A percentile compares a stretch with the other conserved stretches of the same genome.
phyloP scores from a whole-genome alignment of 345 rosid genomes.

The Melastoma malabathricum region DNA sequence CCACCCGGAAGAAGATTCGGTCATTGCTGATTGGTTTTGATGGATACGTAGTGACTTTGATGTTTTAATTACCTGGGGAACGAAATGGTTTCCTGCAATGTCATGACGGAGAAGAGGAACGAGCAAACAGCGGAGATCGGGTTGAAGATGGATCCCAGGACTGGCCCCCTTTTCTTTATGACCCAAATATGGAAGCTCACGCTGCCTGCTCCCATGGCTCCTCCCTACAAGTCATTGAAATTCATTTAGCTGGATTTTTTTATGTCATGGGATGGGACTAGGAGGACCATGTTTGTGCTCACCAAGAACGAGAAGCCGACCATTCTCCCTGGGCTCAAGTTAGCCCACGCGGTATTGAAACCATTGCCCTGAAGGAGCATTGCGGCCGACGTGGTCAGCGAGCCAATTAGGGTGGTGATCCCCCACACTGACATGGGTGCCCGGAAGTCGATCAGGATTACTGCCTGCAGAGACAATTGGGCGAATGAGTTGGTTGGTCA shows the following conservation, averaged over 20 bases:
- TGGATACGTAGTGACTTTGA: neutral
- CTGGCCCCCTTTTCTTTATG: conserved; percentile 83
- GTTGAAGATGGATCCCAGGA: conserved; percentile 70
- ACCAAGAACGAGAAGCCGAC: conserved; percentile 48
- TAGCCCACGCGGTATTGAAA: conserved; percentile 24
- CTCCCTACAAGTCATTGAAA: conserved; percentile 33
- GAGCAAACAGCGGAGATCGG: conserved; percentile 64
- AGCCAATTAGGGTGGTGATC: conserved; percentile 61
- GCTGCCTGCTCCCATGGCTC: conserved; percentile 48
- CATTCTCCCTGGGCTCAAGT: conserved; percentile 20
- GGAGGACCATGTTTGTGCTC: conserved; percentile 1
- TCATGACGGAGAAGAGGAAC: conserved; percentile 38
- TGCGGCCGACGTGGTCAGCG: conserved; percentile 33
- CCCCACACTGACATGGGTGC: conserved; percentile 85
- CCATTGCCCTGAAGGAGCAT: conserved; percentile 29
- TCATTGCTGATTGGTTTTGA: neutral
- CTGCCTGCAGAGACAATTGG: conserved; percentile 28
- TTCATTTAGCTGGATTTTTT: neutral
- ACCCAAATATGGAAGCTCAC: conserved; percentile 94
- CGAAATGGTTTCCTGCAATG: conserved; percentile 47
- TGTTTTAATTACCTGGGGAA: conserved; percentile 46
- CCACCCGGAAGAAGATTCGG: too few species aligned
- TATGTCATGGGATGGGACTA: neutral
- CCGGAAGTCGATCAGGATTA: conserved; percentile 56
- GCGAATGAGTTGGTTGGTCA: neutral